These are phyloP conservation scores for Pichia kluyveri DNA, from an alignment of 805 yeast genomes.

Conservation along the genomic window DNA sequence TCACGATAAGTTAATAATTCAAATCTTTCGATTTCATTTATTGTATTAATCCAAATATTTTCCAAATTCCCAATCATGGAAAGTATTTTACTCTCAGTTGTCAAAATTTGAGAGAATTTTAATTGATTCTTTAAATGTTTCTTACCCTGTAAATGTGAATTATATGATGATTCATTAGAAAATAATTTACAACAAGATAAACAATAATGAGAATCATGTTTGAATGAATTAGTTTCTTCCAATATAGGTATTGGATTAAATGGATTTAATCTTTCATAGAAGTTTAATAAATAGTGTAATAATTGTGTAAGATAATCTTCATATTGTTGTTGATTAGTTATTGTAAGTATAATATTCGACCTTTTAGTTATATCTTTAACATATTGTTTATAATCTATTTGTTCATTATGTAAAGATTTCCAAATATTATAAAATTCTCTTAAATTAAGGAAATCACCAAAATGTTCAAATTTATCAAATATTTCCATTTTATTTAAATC, in stretches of 20 bases:
- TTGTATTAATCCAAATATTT: constrained; percentile 40
- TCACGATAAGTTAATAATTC: constrained; percentile 66
- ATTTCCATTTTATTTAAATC: not conserved
- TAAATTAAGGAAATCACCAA: constrained; percentile 60
- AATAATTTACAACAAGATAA: constrained; percentile 54
- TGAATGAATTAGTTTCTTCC: not conserved
- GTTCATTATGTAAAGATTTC: constrained; percentile 33
- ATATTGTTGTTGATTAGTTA: constrained; percentile 23
- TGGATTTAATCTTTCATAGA: constrained; percentile 40
- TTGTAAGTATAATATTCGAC: constrained; percentile 21
- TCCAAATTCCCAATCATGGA: constrained; percentile 19
- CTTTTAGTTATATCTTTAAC: constrained; percentile 6
- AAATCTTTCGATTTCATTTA: constrained; percentile 53
- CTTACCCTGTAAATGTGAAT: constrained; percentile 65
- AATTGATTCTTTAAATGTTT: constrained; percentile 46
- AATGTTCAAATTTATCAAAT: constrained; percentile 36
- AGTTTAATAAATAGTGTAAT: constrained; percentile 40
- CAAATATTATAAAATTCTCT: constrained; percentile 41
- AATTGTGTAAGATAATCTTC: constrained; percentile 36
- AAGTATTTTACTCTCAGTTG: constrained; percentile 2
- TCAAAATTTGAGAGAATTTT: not conserved
- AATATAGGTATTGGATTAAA: constrained; percentile 16
- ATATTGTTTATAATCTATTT: constrained; percentile 10
- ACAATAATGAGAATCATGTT: constrained; percentile 35
- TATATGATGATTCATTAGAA: constrained; percentile 54